A percentile compares a stretch with the other conserved stretches of the same genome.
These are phyloP conservation scores for Trichoderma gracile DNA, from an alignment of 2,329 filamentous ascomycete species.

Conservation along the genomic window DNA sequence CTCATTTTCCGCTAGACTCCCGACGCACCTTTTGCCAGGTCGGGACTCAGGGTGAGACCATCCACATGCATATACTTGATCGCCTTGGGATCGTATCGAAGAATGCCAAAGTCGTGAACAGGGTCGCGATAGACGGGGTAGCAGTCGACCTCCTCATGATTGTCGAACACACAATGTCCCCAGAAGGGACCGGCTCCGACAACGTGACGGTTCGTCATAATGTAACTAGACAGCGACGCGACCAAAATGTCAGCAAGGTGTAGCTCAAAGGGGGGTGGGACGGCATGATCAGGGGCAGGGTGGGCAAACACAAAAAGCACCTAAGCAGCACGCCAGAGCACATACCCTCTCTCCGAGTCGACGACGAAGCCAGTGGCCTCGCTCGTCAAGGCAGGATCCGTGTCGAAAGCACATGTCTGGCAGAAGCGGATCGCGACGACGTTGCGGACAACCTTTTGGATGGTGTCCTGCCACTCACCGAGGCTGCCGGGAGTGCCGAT, in stretches of 20 bases:
- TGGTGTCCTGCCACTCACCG: slow-evolving; percentile 89
- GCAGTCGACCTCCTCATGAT: slow-evolving; percentile 95
- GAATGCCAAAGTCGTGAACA: slow-evolving; percentile 96
- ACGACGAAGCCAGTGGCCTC: slow-evolving; percentile 98
- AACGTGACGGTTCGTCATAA: slow-evolving; percentile 87
- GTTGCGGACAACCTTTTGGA: slow-evolving; percentile 89
- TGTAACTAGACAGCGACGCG: slow-evolving; percentile 55
- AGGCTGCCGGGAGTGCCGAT: slow-evolving; percentile 43
- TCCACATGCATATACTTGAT: slow-evolving; percentile 97
- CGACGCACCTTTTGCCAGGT: slow-evolving; percentile 68
- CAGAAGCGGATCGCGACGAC: slow-evolving; percentile 99
- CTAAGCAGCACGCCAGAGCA: slow-evolving; percentile 27
- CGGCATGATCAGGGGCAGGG: not conserved
- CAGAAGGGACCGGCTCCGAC: slow-evolving; percentile 95
- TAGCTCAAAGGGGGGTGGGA: not conserved
- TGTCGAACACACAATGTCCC: slow-evolving; percentile 98
- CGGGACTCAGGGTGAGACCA: slow-evolving; percentile 77
- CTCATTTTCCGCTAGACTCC: not conserved
- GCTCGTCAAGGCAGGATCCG: slow-evolving; percentile 88
- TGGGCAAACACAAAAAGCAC: not conserved
- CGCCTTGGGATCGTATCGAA: slow-evolving; percentile 90
- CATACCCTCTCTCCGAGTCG: slow-evolving; percentile 82
- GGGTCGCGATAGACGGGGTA: slow-evolving; percentile 97
- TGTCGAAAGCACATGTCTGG: slow-evolving; percentile 96
- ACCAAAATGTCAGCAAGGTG: not conserved